phyloP scores from a whole-genome alignment of 176 grass and related monocot species.

The Bolboschoenus planiculmis region DNA sequence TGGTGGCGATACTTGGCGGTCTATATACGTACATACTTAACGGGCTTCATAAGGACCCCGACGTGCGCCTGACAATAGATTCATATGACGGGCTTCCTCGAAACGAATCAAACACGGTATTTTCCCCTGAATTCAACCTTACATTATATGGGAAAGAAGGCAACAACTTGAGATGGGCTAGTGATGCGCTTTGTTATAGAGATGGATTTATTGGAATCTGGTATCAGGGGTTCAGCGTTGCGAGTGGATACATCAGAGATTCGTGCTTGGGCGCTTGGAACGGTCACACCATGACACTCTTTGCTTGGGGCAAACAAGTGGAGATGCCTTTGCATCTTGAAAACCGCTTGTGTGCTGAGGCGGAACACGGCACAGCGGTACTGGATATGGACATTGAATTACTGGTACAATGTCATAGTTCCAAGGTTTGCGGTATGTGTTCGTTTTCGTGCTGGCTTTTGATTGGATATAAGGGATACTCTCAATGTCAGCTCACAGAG shows the following conservation, averaged over 20 bases:
- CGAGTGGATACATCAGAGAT: not conserved
- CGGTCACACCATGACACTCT: not conserved
- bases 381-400: not conserved
- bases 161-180: not conserved
- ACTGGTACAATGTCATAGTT: too few species aligned
- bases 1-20: too few species aligned
- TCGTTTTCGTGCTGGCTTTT: not conserved
- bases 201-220: not conserved
- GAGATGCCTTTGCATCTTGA: not conserved
- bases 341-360: not conserved
- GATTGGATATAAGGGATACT: not conserved
- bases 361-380: not conserved
- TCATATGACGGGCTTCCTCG: not conserved
- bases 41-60: too few species aligned
- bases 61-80: not conserved
- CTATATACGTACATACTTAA: too few species aligned
- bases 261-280: not conserved
- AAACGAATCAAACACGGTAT: not conserved
- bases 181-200: not conserved
- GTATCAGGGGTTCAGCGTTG: not conserved
- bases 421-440: not conserved
- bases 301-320: not conserved
- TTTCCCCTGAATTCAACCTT: not conserved
- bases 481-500: not conserved
- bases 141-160: not conserved